A percentile compares a stretch with the other conserved stretches of the same genome.
Evolutionary conservation across 768 basidiomycete species (phyloP).

Genomic region (Candolleomyces aberdarensis): DNA sequence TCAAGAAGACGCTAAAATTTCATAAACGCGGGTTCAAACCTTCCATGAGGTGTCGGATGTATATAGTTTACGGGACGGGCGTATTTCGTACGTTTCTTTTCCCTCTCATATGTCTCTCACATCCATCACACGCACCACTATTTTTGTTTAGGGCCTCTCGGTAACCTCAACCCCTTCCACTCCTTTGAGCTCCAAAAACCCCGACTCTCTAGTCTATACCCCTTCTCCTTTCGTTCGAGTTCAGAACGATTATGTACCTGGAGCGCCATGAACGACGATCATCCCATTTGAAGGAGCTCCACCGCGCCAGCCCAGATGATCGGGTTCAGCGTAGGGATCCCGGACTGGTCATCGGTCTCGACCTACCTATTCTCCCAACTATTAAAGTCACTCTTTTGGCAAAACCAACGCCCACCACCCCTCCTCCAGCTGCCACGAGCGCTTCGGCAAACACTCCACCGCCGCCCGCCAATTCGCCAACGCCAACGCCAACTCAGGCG

Average conservation of each 20-base stretch:
- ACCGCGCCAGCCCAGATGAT: neutral
- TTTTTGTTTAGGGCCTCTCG: neutral
- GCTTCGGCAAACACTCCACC: constrained; percentile 13
- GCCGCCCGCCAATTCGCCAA: constrained; percentile 4
- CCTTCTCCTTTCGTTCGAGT: neutral
- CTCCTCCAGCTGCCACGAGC: constrained; percentile 10
- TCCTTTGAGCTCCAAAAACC: neutral
- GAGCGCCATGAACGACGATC: neutral
- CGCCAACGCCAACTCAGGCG: neutral
- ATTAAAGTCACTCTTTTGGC: neutral
- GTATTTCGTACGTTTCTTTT: neutral
- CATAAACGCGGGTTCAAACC: neutral
- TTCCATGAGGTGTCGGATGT: neutral
- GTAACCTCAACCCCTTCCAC: neutral
- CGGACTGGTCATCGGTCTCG: neutral
- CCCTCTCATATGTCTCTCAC: neutral
- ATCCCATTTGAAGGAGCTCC: neutral
- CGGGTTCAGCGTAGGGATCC: neutral
- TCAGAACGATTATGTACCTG: neutral
- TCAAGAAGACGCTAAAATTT: neutral
- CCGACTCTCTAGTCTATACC: neutral
- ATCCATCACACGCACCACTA: neutral
- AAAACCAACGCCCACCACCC: neutral
- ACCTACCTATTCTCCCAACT: neutral
- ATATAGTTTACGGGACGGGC: neutral